A percentile compares a stretch with the other conserved stretches of the same genome.
phyloP scores from a whole-genome alignment of 225 moss, liverwort and hornwort species.

The Takakia lepidozioides region DNA sequence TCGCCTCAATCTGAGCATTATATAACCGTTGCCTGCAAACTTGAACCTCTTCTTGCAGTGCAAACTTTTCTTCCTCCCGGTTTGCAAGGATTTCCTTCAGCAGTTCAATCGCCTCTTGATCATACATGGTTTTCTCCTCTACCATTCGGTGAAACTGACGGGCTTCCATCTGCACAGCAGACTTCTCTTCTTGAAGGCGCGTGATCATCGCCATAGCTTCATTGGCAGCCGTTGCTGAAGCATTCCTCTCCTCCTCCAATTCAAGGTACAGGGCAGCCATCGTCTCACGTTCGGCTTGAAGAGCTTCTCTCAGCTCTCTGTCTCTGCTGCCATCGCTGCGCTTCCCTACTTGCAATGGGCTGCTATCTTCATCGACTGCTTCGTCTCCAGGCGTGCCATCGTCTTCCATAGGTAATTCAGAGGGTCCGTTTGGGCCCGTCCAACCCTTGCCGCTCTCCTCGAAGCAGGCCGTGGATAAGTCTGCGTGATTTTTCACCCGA shows the following conservation, averaged over 20 bases:
- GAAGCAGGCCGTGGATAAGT: too few relatives aligned
- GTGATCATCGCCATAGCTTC: slow-evolving; percentile 93
- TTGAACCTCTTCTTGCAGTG: slow-evolving; percentile 43
- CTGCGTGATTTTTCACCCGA: too few relatives aligned
- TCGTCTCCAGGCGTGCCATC: too few relatives aligned
- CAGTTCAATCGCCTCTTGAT: slow-evolving; percentile 55
- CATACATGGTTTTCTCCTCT: slow-evolving; percentile 63
- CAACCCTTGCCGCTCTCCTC: too few relatives aligned
- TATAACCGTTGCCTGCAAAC: slow-evolving; percentile 30
- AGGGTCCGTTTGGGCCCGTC: too few relatives aligned
- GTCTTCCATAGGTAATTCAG: too few relatives aligned
- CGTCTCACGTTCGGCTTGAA: slow-evolving; percentile 43
- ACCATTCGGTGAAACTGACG: slow-evolving; percentile 75
- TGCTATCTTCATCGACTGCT: too few relatives aligned
- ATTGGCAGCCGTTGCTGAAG: slow-evolving; percentile 60
- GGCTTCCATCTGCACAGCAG: slow-evolving; percentile 64
- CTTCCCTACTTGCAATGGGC: not conserved
- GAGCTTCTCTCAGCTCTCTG: slow-evolving; percentile 28
- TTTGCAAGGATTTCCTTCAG: slow-evolving; percentile 45
- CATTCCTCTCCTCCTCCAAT: slow-evolving; percentile 75
- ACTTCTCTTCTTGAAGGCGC: slow-evolving; percentile 85
- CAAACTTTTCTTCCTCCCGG: slow-evolving; percentile 43
- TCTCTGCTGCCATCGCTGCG: slow-evolving; percentile 7
- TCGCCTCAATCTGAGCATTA: slow-evolving; percentile 27
- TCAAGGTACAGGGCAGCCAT: slow-evolving; percentile 45